A percentile compares a stretch with the other conserved stretches of the same genome.
Evolutionary conservation across 179 eudicot species (phyloP).

Genomic region (Camellia oleifera): DNA sequence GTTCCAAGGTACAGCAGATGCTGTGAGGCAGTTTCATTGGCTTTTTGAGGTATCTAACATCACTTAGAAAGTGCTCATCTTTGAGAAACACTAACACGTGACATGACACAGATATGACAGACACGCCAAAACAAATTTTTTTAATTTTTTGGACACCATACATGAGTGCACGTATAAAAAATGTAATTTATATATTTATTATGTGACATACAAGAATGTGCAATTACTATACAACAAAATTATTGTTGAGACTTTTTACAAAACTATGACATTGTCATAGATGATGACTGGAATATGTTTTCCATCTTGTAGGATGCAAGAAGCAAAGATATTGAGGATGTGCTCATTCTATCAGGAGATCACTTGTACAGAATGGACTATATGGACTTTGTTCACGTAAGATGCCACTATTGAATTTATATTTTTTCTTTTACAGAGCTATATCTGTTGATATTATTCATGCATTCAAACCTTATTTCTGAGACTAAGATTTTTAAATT

Average conservation of each 20-base stretch:
- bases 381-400: conserved; percentile 83
- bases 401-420: not conserved
- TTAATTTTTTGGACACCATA: no score
- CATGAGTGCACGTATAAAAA: no score
- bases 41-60: conserved; percentile 68
- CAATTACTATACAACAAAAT: no score
- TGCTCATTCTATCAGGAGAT: conserved; percentile 87
- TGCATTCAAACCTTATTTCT: not conserved
- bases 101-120: no score
- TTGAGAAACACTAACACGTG: no score
- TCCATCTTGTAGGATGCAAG: conserved; percentile 63
- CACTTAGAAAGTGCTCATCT: not conserved
- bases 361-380: conserved; percentile 96
- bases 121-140: no score
- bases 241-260: no score
- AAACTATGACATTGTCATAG: not conserved
- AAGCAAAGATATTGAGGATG: conserved; percentile 86
- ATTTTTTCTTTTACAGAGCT: not conserved
- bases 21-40: conserved; percentile 95
- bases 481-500: not conserved
- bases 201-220: no score
- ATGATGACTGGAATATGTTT: not conserved
- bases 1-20: conserved; percentile 97
- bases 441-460: not conserved
- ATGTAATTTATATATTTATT: no score